These are phyloP conservation scores for Wakefieldia striispora DNA, from an alignment of 768 basidiomycete species.

Conservation along the genomic window DNA sequence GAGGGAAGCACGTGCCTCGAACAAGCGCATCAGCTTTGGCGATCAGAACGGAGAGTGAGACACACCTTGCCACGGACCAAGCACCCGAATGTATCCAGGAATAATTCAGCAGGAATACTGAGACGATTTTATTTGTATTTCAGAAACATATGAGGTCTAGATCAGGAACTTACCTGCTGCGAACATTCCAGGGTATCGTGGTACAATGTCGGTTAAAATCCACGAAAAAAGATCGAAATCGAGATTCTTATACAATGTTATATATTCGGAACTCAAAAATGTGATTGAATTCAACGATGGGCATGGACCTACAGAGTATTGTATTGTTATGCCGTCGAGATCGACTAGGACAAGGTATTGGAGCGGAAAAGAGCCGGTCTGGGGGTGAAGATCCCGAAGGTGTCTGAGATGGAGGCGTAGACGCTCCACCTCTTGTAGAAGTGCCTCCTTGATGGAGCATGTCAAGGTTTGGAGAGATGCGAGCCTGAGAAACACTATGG, in stretches of 20 bases:
- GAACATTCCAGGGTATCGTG: conserved; percentile 73
- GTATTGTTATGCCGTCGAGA: conserved; percentile 52
- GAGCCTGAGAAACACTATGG: conserved; percentile 56
- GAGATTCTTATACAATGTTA: conserved; percentile 41
- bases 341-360: conserved; percentile 73
- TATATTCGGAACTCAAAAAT: conserved; percentile 5
- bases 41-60: conserved; percentile 16
- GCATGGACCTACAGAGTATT: conserved; percentile 48
- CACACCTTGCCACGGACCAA: conserved; percentile 66
- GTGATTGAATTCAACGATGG: conserved; percentile 3
- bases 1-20: conserved; percentile 60
- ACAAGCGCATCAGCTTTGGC: conserved; percentile 3
- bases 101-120: conserved; percentile 72
- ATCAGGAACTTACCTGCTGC: conserved; percentile 52
- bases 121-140: conserved; percentile 1
- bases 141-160: background rate
- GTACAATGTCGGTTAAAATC: conserved; percentile 63
- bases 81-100: conserved; percentile 70
- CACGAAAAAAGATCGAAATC: conserved; percentile 53
- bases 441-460: conserved; percentile 39
- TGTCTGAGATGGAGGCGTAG: conserved; percentile 55
- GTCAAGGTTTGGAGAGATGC: conserved; percentile 39
- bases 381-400: conserved; percentile 38
- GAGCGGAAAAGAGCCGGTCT: conserved; percentile 41
- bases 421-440: conserved; percentile 53